Evolutionary conservation across 208 protist species (phyloP).

Genomic region (Phytomonas serpens): DNA sequence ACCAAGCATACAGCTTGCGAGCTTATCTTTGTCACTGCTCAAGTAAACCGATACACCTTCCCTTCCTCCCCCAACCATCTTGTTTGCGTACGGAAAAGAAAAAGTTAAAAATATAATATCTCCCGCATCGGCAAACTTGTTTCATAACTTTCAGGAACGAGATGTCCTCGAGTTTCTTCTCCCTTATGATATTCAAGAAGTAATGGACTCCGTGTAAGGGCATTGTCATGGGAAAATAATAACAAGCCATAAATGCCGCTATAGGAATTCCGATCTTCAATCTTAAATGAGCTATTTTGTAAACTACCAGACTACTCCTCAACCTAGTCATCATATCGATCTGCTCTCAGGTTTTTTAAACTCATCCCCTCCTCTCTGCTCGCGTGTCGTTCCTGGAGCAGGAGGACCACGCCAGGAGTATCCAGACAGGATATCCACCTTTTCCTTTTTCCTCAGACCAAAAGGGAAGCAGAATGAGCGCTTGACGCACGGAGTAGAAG

Average conservation of each 20-base stretch:
- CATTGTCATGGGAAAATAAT: background rate
- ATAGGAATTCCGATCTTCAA: background rate
- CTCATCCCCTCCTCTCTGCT: background rate
- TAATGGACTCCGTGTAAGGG: background rate
- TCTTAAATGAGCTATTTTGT: background rate
- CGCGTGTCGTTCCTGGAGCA: slow-evolving; percentile 28
- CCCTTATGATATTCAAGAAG: background rate
- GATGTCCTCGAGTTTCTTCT: background rate
- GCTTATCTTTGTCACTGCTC: background rate
- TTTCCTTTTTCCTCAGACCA: no score
- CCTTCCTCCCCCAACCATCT: background rate
- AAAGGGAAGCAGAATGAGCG: no score
- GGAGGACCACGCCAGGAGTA: slow-evolving; percentile 17
- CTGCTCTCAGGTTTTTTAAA: background rate
- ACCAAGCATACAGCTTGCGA: background rate
- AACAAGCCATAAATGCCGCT: background rate
- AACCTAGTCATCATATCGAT: background rate
- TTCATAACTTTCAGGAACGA: background rate
- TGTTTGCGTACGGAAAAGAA: background rate
- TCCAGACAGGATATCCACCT: background rate
- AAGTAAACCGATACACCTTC: background rate
- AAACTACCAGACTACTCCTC: background rate
- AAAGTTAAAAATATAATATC: background rate
- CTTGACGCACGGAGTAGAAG: background rate
- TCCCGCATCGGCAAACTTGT: background rate